Evolutionary conservation across 2,329 filamentous ascomycete species (phyloP), one percentile per base, ranked within the genome.

Genomic region (Nothopassalora personata): DNA sequence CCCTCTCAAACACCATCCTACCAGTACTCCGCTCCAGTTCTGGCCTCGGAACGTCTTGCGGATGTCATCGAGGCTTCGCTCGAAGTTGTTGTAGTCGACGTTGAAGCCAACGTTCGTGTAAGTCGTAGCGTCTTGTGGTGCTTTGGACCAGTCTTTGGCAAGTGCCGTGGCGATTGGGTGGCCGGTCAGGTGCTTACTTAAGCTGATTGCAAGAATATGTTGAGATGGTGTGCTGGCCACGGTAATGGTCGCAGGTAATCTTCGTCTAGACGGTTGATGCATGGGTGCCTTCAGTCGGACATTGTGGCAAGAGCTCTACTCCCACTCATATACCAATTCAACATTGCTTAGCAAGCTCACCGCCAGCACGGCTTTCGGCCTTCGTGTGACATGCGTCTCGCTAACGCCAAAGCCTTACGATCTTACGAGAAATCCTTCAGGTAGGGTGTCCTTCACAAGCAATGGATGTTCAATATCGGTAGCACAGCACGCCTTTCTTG

Each of bases 401-500:
- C 19, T 30, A 7, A n/a, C 8, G 28, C 28, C 27, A 36, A 27
- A 31, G 23, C 36, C 34, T 54, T 19, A 9, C 19, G n/a, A 52
- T 34, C 28, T 11, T 52, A 6, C 28, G 18, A 23, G n/a, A n/a
- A 39, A 19, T 53, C 15, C 51, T 34, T 19, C 31, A 34, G n/a
- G 49, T 19, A 49, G 33, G 31, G 19, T 45, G 5, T 19, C 31
- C 30, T n/a, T 18, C 18, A 51, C 30, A 53, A 33, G 50, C n/a
- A 33, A n/a, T 4, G 13, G 13, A 43, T n/a, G 9, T n/a, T 60
- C 56, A 61, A 53, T 70, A 69, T 34, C 57, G 47, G 39, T 70
- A 69, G 49, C 67, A 68, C 18, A 68, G 59, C 11, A 63, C 36
- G 4, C 57, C 59, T 15, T 54, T 55, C 47, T 66, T 56, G 9